Evolutionary conservation across 2,329 filamentous ascomycete species (phyloP), one percentile per base, ranked within the genome.

Genomic region (Diaporthe ilicicola): DNA sequence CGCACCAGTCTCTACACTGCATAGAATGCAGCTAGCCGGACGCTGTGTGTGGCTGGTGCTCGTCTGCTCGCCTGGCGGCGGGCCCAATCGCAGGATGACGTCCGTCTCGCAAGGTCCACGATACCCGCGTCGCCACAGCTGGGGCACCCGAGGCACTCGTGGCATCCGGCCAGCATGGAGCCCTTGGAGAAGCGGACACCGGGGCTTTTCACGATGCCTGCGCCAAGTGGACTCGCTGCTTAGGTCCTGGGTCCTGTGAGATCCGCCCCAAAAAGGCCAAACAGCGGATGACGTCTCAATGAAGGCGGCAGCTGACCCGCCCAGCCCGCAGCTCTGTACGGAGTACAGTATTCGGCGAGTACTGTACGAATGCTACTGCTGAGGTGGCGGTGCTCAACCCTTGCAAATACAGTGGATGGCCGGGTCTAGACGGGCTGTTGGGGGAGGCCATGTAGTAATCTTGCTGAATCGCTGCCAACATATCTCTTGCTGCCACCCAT

Each of bases 301-400:
- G 53, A 68, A 59, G 65, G 27, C 17, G 54, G 51, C 66, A 68
- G 53, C 29, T 68, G 66, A 68, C 66, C 66, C 66, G 66, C 66
- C 44, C 44, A 64, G 59, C 59, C 59, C 59, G 42, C 42, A 50
- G 24, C 27, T 62, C n/a, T 24, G 27, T 44, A 8, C 37, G 56
- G 59, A 27, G 27, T 22, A n/a, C 15, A n/a, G 1, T n/a, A 17
- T 12, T 6, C 24, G 12, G 46, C 10, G 15, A 24, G 24, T 46
- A 46, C 22, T 13, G 29, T 19, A 19, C 29, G 59, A 64, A 64
- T 50, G 42, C 59, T 50, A 17, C 44, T 13, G 29, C 56, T 17
- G n/a, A 37, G 19, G 56, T 48, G 48, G 42, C 39, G 37, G 29
- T 19, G 19, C 19, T 34, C 3, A 50, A 50, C 59, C 59, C 59